Evolutionary conservation across 495 filamentous ascomycete genomes (phyloP).

Genomic region (Bacidia gigantensis): DNA sequence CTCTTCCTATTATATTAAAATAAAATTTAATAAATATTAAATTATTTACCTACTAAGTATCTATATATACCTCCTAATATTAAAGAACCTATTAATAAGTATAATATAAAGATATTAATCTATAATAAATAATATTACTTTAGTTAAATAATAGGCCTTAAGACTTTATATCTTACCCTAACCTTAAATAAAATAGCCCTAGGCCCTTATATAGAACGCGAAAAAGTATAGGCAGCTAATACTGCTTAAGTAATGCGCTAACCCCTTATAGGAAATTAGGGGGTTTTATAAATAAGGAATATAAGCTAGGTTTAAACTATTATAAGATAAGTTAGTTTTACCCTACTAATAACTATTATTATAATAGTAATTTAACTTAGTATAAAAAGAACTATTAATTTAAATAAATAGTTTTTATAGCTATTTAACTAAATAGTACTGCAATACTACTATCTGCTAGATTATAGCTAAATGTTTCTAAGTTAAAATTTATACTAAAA

Average conservation of each 20-base stretch:
- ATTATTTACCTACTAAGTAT: slow-evolving; percentile 40
- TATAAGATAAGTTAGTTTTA: slow-evolving; percentile 39
- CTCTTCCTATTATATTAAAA: slow-evolving; percentile 43
- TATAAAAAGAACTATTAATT: slow-evolving; percentile 51
- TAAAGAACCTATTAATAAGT: slow-evolving; percentile 2
- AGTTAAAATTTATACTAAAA: slow-evolving; percentile 54
- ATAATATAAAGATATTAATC: not conserved
- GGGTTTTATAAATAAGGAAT: slow-evolving; percentile 30
- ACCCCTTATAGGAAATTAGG: not conserved
- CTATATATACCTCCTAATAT: too few relatives aligned
- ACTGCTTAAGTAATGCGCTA: not conserved
- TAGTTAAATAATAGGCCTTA: not conserved
- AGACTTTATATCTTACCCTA: not conserved
- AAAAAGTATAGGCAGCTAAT: not conserved
- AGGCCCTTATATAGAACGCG: not conserved
- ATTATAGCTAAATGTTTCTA: slow-evolving; percentile 59
- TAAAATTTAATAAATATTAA: slow-evolving; percentile 44
- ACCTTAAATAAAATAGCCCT: not conserved
- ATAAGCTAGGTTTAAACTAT: slow-evolving; percentile 43
- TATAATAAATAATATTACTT: not conserved
- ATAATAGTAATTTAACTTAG: slow-evolving; percentile 58
- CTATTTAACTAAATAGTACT: slow-evolving; percentile 51
- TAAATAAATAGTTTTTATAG: slow-evolving; percentile 60
- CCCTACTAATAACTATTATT: slow-evolving; percentile 30
- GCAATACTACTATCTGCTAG: slow-evolving; percentile 42